Conservation (phyloP, 352 stramenopile genomes). For the Globisporangium solare region DNA sequence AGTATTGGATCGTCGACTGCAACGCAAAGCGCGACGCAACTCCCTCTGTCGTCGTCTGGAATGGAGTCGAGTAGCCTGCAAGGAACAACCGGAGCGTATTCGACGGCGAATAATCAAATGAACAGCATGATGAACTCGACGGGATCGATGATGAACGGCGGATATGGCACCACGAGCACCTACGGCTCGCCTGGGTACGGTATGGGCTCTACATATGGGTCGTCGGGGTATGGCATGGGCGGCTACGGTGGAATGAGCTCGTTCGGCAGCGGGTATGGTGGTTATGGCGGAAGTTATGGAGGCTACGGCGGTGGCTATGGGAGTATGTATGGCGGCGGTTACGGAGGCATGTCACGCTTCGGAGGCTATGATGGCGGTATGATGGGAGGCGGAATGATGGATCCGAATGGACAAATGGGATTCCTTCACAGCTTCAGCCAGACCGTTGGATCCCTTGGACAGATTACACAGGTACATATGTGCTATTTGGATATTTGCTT, state of each 20-base stretch:
- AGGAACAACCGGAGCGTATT: slow-evolving; percentile 7
- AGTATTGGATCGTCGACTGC: not conserved
- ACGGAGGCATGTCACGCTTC: slow-evolving; percentile 27
- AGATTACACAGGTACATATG: slow-evolving; percentile 56
- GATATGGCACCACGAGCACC: slow-evolving; percentile 13
- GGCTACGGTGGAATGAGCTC: slow-evolving; percentile 25
- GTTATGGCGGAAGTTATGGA: slow-evolving; percentile 26
- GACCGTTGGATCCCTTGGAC: slow-evolving; percentile 62
- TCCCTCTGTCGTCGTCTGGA: not conserved
- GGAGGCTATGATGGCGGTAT: slow-evolving; percentile 25
- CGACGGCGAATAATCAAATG: slow-evolving; percentile 4
- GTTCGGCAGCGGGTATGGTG: slow-evolving; percentile 22
- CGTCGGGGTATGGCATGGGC: slow-evolving; percentile 1
- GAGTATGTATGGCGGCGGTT: slow-evolving; percentile 31
- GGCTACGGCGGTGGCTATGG: slow-evolving; percentile 21
- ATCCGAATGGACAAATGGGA: slow-evolving; percentile 45
- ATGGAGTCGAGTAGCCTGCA: slow-evolving; percentile 2
- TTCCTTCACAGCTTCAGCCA: slow-evolving; percentile 69
- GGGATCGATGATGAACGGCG: slow-evolving; percentile 15
- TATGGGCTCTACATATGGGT: not conserved
- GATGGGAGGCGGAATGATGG: slow-evolving; percentile 38
- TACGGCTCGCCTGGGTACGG: slow-evolving; percentile 27
- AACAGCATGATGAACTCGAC: slow-evolving; percentile 11
- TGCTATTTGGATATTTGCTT: not conserved
- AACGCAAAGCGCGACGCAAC: not conserved